These are phyloP conservation scores for Talaromyces rugulosus DNA, from an alignment of 2,329 filamentous ascomycete genomes.

Conservation along the genomic window DNA sequence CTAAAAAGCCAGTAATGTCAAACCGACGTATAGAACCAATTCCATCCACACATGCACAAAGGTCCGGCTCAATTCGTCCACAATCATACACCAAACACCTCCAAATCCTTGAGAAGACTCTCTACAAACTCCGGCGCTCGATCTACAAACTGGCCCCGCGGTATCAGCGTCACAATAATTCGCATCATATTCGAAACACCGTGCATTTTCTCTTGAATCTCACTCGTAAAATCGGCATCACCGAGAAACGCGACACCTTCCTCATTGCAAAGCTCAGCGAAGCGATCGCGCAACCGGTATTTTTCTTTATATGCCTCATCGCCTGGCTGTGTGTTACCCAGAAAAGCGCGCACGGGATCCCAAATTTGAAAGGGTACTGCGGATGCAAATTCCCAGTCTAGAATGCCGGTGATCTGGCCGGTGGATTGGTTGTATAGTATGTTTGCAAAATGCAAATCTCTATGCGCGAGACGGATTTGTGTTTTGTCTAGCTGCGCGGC, in stretches of 20 bases:
- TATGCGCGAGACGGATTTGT: constrained; percentile 29
- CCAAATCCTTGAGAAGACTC: constrained; percentile 16
- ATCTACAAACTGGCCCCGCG: constrained; percentile 20
- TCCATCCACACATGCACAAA: too few relatives aligned
- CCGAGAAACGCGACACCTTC: constrained; percentile 15
- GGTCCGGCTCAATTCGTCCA: too few relatives aligned
- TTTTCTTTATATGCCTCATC: constrained; percentile 21
- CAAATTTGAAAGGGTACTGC: constrained; percentile 33
- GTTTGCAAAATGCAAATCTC: constrained; percentile 38
- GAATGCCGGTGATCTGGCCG: constrained; percentile 26
- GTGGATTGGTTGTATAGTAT: constrained; percentile 27
- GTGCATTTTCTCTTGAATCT: constrained; percentile 24
- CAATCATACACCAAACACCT: constrained; percentile 3
- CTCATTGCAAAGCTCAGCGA: constrained; percentile 20
- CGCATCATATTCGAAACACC: constrained; percentile 23
- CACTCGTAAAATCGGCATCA: constrained; percentile 10
- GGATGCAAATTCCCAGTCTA: constrained; percentile 38
- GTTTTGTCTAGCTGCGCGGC: constrained; percentile 17
- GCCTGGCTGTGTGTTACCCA: constrained; percentile 27
- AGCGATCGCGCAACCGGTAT: constrained; percentile 19
- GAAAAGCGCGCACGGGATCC: constrained; percentile 33
- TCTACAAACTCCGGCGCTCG: constrained; percentile 18
- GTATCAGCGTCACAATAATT: constrained; percentile 27
- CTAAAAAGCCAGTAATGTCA: too few relatives aligned
- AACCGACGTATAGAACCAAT: too few relatives aligned